Percentiles rank a stretch among this genome's conserved stretches.
These are phyloP conservation scores for Diplocarpon mali DNA, from an alignment of 2,329 filamentous ascomycete genomes.

Conservation along the genomic window DNA sequence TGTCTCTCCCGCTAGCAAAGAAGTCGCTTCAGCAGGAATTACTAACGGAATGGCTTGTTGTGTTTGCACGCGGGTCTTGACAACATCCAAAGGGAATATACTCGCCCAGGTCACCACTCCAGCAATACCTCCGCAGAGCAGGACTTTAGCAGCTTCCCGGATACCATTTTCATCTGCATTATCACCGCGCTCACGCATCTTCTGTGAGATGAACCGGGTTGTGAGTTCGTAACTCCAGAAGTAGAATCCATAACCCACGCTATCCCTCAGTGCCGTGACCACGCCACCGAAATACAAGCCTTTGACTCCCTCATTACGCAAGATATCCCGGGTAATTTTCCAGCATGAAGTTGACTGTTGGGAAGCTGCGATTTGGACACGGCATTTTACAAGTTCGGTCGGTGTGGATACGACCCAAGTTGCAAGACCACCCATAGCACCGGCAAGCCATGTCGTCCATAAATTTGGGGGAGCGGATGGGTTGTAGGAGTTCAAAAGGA, in stretches of 20 bases:
- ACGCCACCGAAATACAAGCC: constrained; percentile 74
- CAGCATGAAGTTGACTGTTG: constrained; percentile 29
- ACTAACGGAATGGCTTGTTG: constrained; percentile 34
- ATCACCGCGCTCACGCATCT: constrained; percentile 6
- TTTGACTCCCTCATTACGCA: constrained; percentile 45
- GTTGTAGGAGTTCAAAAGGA: constrained; percentile 38
- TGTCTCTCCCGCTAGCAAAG: constrained; percentile 26
- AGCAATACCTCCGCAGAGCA: constrained; percentile 79
- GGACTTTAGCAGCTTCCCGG: constrained; percentile 46
- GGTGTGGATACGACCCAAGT: constrained; percentile 81
- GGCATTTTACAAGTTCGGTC: constrained; percentile 84
- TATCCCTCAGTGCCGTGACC: constrained; percentile 74
- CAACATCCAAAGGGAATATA: constrained; percentile 81
- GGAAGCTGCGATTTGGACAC: constrained; percentile 55
- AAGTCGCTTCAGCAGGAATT: constrained; percentile 3
- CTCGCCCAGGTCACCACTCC: constrained; percentile 83
- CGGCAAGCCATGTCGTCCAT: constrained; percentile 65
- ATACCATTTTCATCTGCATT: constrained; percentile 27
- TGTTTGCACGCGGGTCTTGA: constrained; percentile 87
- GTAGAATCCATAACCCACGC: constrained; percentile 93
- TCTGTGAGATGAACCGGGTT: constrained; percentile 42
- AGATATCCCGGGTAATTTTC: constrained; percentile 51
- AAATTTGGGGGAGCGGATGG: constrained; percentile 36
- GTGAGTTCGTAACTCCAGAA: constrained; percentile 86
- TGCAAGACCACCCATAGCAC: constrained; percentile 69